Evolutionary conservation across 106 monocot genomes (phyloP).

Genomic region (Chionographis japonica): DNA sequence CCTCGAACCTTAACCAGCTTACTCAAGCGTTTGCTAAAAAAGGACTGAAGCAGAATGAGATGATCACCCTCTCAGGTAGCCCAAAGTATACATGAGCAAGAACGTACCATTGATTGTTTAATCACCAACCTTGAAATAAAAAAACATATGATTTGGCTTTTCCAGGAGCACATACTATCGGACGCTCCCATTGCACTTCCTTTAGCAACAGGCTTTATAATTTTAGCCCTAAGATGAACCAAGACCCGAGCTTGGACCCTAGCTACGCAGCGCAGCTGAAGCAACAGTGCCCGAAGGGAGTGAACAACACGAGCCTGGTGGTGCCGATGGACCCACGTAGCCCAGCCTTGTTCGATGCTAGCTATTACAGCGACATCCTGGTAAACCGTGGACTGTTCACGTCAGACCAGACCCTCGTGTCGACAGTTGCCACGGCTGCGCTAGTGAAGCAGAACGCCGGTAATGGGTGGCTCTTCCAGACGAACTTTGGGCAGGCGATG

Average conservation of each 20-base stretch:
- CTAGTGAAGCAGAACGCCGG: background rate
- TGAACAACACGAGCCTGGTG: background rate
- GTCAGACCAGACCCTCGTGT: conserved; percentile 2
- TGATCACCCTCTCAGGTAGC: conserved; percentile 26
- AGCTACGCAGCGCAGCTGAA: conserved; percentile 18
- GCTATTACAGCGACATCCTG: conserved; percentile 23
- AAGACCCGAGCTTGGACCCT: conserved; percentile 21
- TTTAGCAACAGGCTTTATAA: conserved; percentile 27
- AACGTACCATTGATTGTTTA: background rate
- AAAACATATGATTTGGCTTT: background rate
- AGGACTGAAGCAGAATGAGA: conserved; percentile 18
- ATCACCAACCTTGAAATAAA: no score
- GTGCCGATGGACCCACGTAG: conserved; percentile 23
- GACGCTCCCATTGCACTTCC: conserved; percentile 24
- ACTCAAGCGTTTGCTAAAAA: conserved; percentile 12
- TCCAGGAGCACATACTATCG: conserved; percentile 32
- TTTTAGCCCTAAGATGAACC: conserved; percentile 11
- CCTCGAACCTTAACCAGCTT: conserved; percentile 12
- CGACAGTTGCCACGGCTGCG: background rate
- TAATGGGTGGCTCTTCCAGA: background rate
- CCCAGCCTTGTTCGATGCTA: conserved; percentile 8
- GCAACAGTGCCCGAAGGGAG: conserved; percentile 8
- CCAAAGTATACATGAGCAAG: no score
- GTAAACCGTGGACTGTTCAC: background rate
- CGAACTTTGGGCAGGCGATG: background rate